Evolutionary conservation across 2,329 filamentous ascomycete genomes (phyloP).

Genomic region (Fusarium humuli): DNA sequence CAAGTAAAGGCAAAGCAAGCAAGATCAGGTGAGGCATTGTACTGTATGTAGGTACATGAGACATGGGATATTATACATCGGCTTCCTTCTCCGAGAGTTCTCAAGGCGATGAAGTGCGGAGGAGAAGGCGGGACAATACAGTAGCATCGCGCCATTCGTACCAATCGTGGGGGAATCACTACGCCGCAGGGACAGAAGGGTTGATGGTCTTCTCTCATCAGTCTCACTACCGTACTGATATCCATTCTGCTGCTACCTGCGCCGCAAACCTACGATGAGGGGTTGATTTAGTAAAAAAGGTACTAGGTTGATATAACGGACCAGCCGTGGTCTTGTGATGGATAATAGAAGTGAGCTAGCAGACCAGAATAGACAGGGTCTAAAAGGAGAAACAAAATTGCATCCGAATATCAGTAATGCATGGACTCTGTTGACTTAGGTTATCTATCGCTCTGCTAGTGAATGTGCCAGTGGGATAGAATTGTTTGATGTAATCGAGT

Average conservation of each 20-base stretch:
- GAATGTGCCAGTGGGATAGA: neutral
- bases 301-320: constrained; percentile 30
- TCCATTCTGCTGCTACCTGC: neutral
- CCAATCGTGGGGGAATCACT: constrained; percentile 44
- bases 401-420: neutral
- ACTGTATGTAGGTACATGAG: constrained; percentile 24
- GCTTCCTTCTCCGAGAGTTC: constrained; percentile 15
- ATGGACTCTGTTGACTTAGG: no score
- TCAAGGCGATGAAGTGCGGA: constrained; percentile 21
- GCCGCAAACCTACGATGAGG: constrained; percentile 25
- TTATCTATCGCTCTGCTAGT: constrained; percentile 4
- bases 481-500: constrained; percentile 46
- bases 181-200: constrained; percentile 21
- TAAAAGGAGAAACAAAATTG: constrained; percentile 29
- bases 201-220: constrained; percentile 1
- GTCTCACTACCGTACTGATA: neutral
- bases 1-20: neutral
- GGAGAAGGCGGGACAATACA: constrained; percentile 7
- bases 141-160: constrained; percentile 42
- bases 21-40: neutral
- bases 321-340: constrained; percentile 46
- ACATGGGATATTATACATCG: constrained; percentile 37
- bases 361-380: constrained; percentile 17
- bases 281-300: constrained; percentile 41
- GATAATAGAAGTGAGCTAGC: constrained; percentile 16